Evolutionary conservation across 345 rosid species (phyloP), one percentile per base, ranked within the genome.

Genomic region (Populus tremula): DNA sequence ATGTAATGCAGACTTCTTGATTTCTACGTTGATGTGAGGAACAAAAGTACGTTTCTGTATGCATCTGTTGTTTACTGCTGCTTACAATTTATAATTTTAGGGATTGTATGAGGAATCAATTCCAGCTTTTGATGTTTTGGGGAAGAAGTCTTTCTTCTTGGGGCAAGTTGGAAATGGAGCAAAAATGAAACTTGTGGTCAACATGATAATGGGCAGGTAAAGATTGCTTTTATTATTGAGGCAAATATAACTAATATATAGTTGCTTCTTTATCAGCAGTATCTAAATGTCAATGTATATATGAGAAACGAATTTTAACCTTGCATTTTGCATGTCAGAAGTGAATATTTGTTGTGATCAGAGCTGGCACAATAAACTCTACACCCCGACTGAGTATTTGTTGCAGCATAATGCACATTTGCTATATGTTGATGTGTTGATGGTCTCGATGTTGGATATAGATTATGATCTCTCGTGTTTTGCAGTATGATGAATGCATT

Each of bases 141-240:
- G 98, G 69, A 96, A 96, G 89, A 91, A 88, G 78, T 87, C 97
- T 33, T 93, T 92, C 90, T 96, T 80, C 89, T 71, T 96, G 84
- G 98, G 98, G 76, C 85, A 88, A 78, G 85, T 96, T 73, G 98
- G 99, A 16, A 96, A 96, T 70, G 99, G 97, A 81, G 96, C 99
- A 66, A 96, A 91, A 64, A 93, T 96, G 96, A 93, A 96, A 82
- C 96, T 93, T 74, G 91, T 93, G 29, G 96, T 96, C 72, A 96
- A 96, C 88, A 92, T 96, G 99, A 87, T 96, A 78, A 92, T 96
- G 98, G 99, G 99, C 80, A 90, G 98, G 99, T 95, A 86, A 79
- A 38, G 61, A 23, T 20, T 77, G 67, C 50, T 11, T n/a, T 68
- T 16, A 38, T 18, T 70, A 72, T 45, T 77, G 63, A 70, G 16